Percentiles rank a stretch among this genome's conserved stretches.
These are phyloP conservation scores for Protea cynaroides DNA, from an alignment of 164 flowering plant species.

Conservation along the genomic window DNA sequence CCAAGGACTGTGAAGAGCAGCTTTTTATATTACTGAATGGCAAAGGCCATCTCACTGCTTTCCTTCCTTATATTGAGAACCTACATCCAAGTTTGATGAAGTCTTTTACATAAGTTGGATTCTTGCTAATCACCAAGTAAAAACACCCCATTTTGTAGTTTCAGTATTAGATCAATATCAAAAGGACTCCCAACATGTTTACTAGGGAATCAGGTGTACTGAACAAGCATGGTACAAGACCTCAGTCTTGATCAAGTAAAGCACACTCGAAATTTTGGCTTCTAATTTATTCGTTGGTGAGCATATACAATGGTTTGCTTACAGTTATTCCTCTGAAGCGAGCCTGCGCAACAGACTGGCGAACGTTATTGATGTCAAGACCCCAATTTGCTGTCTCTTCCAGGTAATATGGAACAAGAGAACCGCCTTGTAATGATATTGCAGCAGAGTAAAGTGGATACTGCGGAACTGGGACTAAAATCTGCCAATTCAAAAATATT, in stretches of 20 bases:
- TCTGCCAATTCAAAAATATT: slow-evolving; percentile 32
- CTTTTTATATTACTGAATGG: too few relatives aligned
- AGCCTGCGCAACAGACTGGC: slow-evolving; percentile 67
- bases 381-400: slow-evolving; percentile 99
- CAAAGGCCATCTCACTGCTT: too few relatives aligned
- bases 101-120: too few relatives aligned
- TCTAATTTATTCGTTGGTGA: too few relatives aligned
- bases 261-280: neutral
- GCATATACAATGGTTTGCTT: slow-evolving; percentile 23
- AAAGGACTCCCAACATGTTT: neutral
- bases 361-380: slow-evolving; percentile 72
- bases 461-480: slow-evolving; percentile 96
- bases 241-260: neutral
- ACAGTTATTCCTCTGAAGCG: slow-evolving; percentile 78
- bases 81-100: too few relatives aligned
- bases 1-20: too few relatives aligned
- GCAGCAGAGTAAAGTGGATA: slow-evolving; percentile 99
- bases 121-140: neutral
- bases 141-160: neutral
- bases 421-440: slow-evolving; percentile 76
- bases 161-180: neutral
- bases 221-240: neutral
- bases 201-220: neutral
- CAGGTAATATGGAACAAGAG: slow-evolving; percentile 92
- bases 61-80: too few relatives aligned